A percentile compares a stretch with the other conserved stretches of the same genome.
Conservation (phyloP, 1,139 yeast species). For the Blastobotrys buckinghamii region DNA sequence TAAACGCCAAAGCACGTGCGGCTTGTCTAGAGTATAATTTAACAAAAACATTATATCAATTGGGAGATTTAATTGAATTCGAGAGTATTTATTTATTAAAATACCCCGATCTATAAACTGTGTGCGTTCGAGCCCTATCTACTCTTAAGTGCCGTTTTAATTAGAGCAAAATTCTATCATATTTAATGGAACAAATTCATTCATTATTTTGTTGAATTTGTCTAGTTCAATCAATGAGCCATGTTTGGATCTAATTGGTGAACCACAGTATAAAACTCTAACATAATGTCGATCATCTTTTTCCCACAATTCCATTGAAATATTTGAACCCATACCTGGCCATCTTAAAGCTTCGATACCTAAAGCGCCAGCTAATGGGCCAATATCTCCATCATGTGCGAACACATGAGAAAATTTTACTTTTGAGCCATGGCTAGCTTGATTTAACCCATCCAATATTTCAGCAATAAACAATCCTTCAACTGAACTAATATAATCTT, state of each 20-base stretch:
- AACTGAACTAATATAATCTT: slow-evolving; percentile 30
- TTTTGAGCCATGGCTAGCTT: slow-evolving; percentile 24
- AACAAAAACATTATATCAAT: too few relatives aligned
- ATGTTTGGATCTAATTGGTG: slow-evolving; percentile 19
- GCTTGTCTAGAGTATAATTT: too few relatives aligned
- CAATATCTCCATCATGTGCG: slow-evolving; percentile 40
- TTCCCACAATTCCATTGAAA: slow-evolving; percentile 36
- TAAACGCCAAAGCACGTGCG: too few relatives aligned
- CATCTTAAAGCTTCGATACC: slow-evolving; percentile 35
- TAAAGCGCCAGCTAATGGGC: slow-evolving; percentile 34
- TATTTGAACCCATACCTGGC: slow-evolving; percentile 44
- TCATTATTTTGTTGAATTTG: slow-evolving; percentile 6
- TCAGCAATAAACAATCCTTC: slow-evolving; percentile 36
- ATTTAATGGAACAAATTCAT: slow-evolving; percentile 4
- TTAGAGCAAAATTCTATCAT: slow-evolving; percentile 1
- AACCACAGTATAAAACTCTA: slow-evolving; percentile 36
- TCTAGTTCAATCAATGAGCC: slow-evolving; percentile 15
- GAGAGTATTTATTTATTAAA: too few relatives aligned
- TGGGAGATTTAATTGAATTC: too few relatives aligned
- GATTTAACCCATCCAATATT: slow-evolving; percentile 28
- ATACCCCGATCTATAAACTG: too few relatives aligned
- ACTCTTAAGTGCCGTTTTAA: too few relatives aligned
- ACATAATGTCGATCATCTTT: slow-evolving; percentile 25
- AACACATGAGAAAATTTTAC: slow-evolving; percentile 35
- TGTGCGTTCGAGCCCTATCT: too few relatives aligned